phyloP scores from a whole-genome alignment of 2,329 filamentous ascomycete genomes.

The Ophiostoma ips region DNA sequence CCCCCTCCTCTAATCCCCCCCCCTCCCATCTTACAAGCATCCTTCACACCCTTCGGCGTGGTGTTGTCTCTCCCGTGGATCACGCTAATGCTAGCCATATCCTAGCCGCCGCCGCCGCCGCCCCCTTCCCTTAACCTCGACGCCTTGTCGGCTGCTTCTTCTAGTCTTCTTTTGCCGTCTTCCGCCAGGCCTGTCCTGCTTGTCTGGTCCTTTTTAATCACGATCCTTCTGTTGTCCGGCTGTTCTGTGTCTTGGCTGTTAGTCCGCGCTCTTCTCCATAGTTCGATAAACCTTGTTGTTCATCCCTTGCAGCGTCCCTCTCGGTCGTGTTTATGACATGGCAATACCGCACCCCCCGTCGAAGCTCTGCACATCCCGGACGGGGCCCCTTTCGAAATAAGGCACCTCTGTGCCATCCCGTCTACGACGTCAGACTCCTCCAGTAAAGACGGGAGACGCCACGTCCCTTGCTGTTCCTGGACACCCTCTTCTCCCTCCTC shows the following conservation, averaged over 20 bases:
- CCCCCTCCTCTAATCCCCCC: too few relatives aligned
- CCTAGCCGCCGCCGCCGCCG: constrained; percentile 5
- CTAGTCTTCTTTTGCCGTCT: not conserved
- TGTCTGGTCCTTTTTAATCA: not conserved
- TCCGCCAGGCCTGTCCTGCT: not conserved
- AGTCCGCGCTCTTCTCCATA: too few relatives aligned
- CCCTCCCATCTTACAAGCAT: not conserved
- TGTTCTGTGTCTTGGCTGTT: too few relatives aligned
- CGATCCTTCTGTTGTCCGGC: too few relatives aligned
- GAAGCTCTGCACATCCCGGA: too few relatives aligned
- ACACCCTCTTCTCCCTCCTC: not conserved
- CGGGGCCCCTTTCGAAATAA: not conserved
- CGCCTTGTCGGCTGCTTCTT: not conserved
- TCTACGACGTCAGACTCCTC: not conserved
- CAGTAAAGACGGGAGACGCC: not conserved
- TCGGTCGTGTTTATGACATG: too few relatives aligned
- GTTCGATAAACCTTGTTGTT: too few relatives aligned
- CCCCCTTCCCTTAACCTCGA: constrained; percentile 5
- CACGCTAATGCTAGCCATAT: constrained; percentile 6
- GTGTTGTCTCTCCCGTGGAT: constrained; percentile 4
- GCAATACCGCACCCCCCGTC: too few relatives aligned
- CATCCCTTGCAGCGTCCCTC: too few relatives aligned
- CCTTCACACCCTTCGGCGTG: not conserved
- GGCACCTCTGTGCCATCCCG: not conserved
- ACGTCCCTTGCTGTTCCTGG: not conserved